Base-by-base conservation (phyloP, 2,329 filamentous ascomycete species). In the Diplodia intermedia region DNA sequence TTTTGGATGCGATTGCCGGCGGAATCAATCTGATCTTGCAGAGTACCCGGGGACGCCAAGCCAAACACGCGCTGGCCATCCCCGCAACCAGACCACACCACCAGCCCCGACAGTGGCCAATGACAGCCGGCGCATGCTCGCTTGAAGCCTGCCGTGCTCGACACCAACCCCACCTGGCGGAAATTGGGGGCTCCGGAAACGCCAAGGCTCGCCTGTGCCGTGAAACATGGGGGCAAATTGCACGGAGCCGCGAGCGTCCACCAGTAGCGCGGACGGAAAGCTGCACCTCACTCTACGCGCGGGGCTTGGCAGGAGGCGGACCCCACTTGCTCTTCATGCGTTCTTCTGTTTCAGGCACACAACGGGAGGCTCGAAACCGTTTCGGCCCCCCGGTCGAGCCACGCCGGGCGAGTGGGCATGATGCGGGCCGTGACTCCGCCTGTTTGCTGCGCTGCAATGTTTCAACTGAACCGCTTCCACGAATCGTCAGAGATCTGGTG, bases 391-490 rank as follows among this genome's bases (percentile, higher is more conserved):
- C 33, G 36, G 20, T 52, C 60, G 31, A 38, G 57, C 57, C 26
- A 50, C 3, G 61, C 43, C 47, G 56, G 20, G 43, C 15, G 40
- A 50, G 40, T 50, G n/a, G 55, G n/a, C 29, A 38, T 18, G 2
- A 3, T 1, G 50, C 62, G 62, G 62, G 26, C 62, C 62, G 62
- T 55, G 50, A 43, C 50, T 55, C 62, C 62, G 62, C 5, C 62
- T 47, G 50, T 55, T 55, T 43, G 14, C 47, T n/a, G n/a, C 26
- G 29, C 47, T 31, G 36, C 23, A 50, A 33, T 47, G 62, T 65
- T 65, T 65, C 62, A 65, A 55, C 11, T 15, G 50, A 53, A 53
- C 12, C 23, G 36, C 50, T 55, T 65, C 62, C 62, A 65, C 62
- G 50, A 65, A 65, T 55, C 36, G 62, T 65, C 38, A 29, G 36